Conservation (phyloP, 495 filamentous ascomycete species). For the Cercophora samala region DNA sequence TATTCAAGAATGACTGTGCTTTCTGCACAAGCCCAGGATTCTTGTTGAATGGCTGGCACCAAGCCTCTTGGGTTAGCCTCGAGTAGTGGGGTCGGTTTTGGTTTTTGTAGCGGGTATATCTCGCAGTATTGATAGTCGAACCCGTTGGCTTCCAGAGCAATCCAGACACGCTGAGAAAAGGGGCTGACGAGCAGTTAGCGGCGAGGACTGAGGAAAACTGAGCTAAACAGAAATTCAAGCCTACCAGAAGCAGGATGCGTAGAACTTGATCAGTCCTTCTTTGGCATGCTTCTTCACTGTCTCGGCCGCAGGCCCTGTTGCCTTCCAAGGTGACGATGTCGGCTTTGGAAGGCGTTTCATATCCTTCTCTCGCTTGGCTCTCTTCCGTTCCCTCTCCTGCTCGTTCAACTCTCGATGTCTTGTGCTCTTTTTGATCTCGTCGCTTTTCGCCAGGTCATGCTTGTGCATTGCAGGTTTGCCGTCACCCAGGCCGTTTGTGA, state of each 20-base stretch:
- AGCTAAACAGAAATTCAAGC: neutral
- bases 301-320: constrained; percentile 68
- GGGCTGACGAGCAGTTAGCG: constrained; percentile 27
- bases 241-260: constrained; percentile 89
- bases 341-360: constrained; percentile 54
- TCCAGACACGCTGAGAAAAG: constrained; percentile 95
- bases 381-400: constrained; percentile 64
- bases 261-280: constrained; percentile 74
- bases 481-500: constrained; percentile 64
- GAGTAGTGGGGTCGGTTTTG: constrained; percentile 68
- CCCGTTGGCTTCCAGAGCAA: constrained; percentile 82
- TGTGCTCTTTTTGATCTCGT: constrained; percentile 82
- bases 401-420: constrained; percentile 65
- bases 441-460: constrained; percentile 74
- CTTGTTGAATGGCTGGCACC: constrained; percentile 79
- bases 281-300: constrained; percentile 72
- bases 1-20: constrained; percentile 90
- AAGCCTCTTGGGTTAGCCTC: constrained; percentile 87
- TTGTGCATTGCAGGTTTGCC: constrained; percentile 57
- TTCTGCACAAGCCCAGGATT: constrained; percentile 85
- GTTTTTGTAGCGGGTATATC: constrained; percentile 75
- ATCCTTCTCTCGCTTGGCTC: constrained; percentile 62
- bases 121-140: constrained; percentile 89
- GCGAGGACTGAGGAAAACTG: neutral
- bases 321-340: constrained; percentile 59